A percentile compares a stretch with the other conserved stretches of the same genome.
Evolutionary conservation across 352 stramenopile genomes (phyloP).

Genomic region (Globisporangium spiculum): DNA sequence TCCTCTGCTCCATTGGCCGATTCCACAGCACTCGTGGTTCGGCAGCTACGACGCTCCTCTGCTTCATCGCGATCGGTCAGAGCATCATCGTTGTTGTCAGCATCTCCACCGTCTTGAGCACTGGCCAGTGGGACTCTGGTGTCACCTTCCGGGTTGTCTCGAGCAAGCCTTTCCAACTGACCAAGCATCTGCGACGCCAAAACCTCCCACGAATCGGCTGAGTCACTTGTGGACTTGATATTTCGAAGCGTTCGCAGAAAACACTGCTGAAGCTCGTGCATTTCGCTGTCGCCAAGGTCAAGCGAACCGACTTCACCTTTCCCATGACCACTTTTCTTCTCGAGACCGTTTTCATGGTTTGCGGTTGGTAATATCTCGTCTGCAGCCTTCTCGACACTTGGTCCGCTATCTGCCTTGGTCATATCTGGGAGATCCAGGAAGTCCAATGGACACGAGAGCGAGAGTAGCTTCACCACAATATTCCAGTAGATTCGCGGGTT

Average conservation of each 20-base stretch:
- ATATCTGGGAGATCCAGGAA: constrained; percentile 43
- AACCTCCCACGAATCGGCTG: neutral
- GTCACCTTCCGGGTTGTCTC: neutral
- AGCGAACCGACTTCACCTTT: neutral
- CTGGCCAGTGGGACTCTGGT: neutral
- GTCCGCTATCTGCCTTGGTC: neutral
- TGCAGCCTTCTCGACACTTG: neutral
- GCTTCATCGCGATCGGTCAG: neutral
- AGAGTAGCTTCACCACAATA: constrained; percentile 50
- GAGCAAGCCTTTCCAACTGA: constrained; percentile 4
- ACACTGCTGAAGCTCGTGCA: neutral
- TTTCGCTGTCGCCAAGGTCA: neutral
- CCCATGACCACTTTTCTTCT: neutral
- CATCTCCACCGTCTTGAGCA: neutral
- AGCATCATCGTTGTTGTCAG: neutral
- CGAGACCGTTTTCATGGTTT: too few species aligned
- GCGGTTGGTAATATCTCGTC: neutral
- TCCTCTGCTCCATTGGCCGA: neutral
- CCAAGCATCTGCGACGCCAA: neutral
- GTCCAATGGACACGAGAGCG: constrained; percentile 37
- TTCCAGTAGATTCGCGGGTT: constrained; percentile 60
- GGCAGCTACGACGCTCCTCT: constrained; percentile 13
- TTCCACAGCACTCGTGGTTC: constrained; percentile 10
- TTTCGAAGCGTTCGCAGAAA: constrained; percentile 2
- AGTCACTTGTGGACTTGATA: neutral